These are phyloP conservation scores for Basipetospora chlamydospora DNA, from an alignment of 2,329 filamentous ascomycete species.

Conservation along the genomic window DNA sequence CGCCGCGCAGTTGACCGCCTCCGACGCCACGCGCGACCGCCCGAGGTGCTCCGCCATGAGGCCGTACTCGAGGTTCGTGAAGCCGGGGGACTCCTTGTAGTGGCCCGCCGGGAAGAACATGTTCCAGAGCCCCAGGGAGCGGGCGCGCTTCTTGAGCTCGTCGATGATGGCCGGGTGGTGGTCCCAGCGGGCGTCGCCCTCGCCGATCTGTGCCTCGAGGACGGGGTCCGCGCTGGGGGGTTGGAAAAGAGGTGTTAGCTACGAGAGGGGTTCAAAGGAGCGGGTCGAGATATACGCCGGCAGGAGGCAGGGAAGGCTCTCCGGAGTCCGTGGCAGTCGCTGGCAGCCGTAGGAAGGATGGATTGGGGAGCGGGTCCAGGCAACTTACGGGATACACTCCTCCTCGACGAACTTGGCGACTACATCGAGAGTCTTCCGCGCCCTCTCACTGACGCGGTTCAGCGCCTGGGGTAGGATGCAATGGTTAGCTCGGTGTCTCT, in stretches of 20 bases:
- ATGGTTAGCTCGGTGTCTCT: too few relatives aligned
- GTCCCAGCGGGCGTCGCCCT: constrained; percentile 65
- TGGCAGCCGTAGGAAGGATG: neutral
- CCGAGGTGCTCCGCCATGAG: constrained; percentile 95
- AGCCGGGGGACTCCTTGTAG: constrained; percentile 90
- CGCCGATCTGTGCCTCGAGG: constrained; percentile 64
- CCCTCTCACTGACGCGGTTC: constrained; percentile 63
- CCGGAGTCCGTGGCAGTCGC: too few relatives aligned
- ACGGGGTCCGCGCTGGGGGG: constrained; percentile 56
- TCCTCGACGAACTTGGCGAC: constrained; percentile 96
- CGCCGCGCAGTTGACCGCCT: constrained; percentile 80
- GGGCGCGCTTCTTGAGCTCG: constrained; percentile 73
- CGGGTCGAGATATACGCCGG: too few relatives aligned
- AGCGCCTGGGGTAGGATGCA: constrained; percentile 21
- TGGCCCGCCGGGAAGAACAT: constrained; percentile 93
- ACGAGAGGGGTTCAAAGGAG: too few relatives aligned
- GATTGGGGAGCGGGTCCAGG: neutral
- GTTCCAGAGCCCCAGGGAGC: constrained; percentile 84
- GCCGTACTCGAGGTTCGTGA: constrained; percentile 90
- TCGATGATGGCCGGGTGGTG: constrained; percentile 70
- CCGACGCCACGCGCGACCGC: constrained; percentile 67
- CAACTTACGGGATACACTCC: constrained; percentile 65
- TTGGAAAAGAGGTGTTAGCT: too few relatives aligned
- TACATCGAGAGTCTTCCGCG: constrained; percentile 69
- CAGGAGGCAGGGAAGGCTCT: too few relatives aligned